Percentiles rank a stretch among this genome's conserved stretches.
These are phyloP conservation scores for Candida maris DNA, from an alignment of 805 yeast genomes.

Conservation along the genomic window DNA sequence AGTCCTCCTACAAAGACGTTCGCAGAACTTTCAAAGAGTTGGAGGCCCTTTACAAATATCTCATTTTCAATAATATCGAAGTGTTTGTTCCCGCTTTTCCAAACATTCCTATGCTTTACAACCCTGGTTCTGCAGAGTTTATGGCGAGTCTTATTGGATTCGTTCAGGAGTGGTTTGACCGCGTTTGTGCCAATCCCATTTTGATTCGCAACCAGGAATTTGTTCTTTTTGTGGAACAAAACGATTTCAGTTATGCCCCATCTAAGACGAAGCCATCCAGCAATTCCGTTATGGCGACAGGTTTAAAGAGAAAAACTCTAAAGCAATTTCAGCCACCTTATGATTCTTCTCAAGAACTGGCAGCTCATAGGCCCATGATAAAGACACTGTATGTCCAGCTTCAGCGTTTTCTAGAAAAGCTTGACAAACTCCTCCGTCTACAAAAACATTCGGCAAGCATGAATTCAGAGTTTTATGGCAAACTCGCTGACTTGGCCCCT, in stretches of 20 bases:
- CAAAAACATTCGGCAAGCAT: conserved; percentile 51
- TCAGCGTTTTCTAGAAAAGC: conserved; percentile 47
- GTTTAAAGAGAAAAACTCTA: conserved; percentile 80
- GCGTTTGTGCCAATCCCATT: conserved; percentile 72
- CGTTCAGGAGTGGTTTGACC: conserved; percentile 83
- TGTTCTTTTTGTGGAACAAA: conserved; percentile 55
- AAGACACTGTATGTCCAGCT: conserved; percentile 66
- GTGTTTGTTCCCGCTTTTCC: conserved; percentile 93
- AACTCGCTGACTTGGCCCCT: conserved; percentile 37
- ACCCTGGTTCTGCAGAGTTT: conserved; percentile 83
- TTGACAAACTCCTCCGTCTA: conserved; percentile 54
- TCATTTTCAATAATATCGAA: conserved; percentile 80
- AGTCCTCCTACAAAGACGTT: conserved; percentile 62
- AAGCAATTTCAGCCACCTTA: conserved; percentile 91
- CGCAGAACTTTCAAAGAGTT: conserved; percentile 81
- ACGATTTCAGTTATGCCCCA: conserved; percentile 36
- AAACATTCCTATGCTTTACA: conserved; percentile 66
- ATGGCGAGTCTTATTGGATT: conserved; percentile 48
- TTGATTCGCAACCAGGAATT: conserved; percentile 84
- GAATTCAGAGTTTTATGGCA: conserved; percentile 42
- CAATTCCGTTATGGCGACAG: conserved; percentile 64
- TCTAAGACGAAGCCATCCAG: conserved; percentile 37
- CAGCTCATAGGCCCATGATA: conserved; percentile 81
- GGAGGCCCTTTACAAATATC: conserved; percentile 67
- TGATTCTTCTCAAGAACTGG: conserved; percentile 78